Evolutionary conservation across 768 basidiomycete genomes (phyloP).

Genomic region (Boletus rubropictus): DNA sequence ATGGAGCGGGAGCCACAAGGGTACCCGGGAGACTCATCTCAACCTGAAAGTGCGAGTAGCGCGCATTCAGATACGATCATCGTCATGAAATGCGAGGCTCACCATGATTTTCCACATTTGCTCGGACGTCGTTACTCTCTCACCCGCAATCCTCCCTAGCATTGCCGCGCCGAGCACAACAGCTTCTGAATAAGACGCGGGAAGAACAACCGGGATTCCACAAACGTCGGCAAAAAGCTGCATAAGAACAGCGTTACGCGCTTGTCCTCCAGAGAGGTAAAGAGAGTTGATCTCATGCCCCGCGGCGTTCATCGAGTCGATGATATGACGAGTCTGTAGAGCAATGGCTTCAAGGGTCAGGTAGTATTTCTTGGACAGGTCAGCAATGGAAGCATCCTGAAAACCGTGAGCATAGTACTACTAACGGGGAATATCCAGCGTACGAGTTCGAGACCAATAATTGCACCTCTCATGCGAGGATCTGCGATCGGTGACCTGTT

Average conservation of each 20-base stretch:
- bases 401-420: neutral
- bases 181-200: slow-evolving; percentile 66
- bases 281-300: slow-evolving; percentile 81
- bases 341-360: slow-evolving; percentile 90
- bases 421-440: slow-evolving; percentile 9
- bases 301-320: slow-evolving; percentile 81
- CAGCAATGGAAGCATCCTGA: slow-evolving; percentile 65
- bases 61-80: neutral
- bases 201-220: slow-evolving; percentile 75
- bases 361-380: slow-evolving; percentile 88
- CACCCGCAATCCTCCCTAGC: slow-evolving; percentile 82
- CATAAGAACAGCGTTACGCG: slow-evolving; percentile 86
- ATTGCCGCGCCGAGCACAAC: slow-evolving; percentile 94
- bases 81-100: neutral
- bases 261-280: slow-evolving; percentile 92
- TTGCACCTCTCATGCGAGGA: slow-evolving; percentile 88
- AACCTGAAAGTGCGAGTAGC: slow-evolving; percentile 41
- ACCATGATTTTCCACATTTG: slow-evolving; percentile 92
- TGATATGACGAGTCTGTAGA: slow-evolving; percentile 89
- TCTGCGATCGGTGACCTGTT: slow-evolving; percentile 97
- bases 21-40: slow-evolving; percentile 89
- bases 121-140: slow-evolving; percentile 51
- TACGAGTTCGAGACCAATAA: slow-evolving; percentile 80
- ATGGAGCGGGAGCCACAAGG: slow-evolving; percentile 59
- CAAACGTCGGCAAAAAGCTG: slow-evolving; percentile 84